Base-by-base conservation (phyloP, 1,284 basidiomycete species). In the Puccinia novopanici region DNA sequence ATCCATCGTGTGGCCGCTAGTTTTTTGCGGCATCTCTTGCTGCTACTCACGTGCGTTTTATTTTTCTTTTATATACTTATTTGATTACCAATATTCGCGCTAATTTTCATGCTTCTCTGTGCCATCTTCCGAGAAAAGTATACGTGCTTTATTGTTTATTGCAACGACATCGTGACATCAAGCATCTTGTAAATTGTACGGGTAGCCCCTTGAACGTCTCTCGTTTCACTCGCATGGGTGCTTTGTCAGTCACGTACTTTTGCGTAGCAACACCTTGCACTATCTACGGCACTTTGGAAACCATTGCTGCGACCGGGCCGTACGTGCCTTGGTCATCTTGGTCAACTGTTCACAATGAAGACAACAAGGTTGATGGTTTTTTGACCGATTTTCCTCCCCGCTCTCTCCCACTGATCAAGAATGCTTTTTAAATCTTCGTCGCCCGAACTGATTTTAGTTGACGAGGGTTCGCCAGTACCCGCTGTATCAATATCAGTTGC, bases 281-380 rank as follows among this genome's bases (percentile, higher is more conserved):
- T 12, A 24, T 59, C 3, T 45, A 37, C 42, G 74, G 74, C 5
- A 76, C 59, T 27, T 50, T 57, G 42, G 59, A 40, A 37, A 65
- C 61, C 5, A 48, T 65, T 37, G 40, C 13, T 19, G 40, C 40
- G 2, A 48, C 48, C 40, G 74, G 59, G 19, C 57, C 59, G 19
- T 76, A 76, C 59, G 37, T 76, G 15, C 74, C 74, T n/a, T 76
- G 57, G 57, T 8, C 5, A 17, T 65, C 57, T 10, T 76, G 74
- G 74, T 37, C 40, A 4, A 40, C 37, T 22, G n/a, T 76, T 27
- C 74, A 76, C 59, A 52, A 76, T 52, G 17, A 42, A 8, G 54
- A 59, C 34, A 76, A 76, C 22, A 48, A 59, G 54, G 74, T 76
- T 27, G 13, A 48, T 8, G 5, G 12, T 30, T 45, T 48, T 30